Evolutionary conservation across 768 basidiomycete species (phyloP).

Genomic region (Suillus sp.): DNA sequence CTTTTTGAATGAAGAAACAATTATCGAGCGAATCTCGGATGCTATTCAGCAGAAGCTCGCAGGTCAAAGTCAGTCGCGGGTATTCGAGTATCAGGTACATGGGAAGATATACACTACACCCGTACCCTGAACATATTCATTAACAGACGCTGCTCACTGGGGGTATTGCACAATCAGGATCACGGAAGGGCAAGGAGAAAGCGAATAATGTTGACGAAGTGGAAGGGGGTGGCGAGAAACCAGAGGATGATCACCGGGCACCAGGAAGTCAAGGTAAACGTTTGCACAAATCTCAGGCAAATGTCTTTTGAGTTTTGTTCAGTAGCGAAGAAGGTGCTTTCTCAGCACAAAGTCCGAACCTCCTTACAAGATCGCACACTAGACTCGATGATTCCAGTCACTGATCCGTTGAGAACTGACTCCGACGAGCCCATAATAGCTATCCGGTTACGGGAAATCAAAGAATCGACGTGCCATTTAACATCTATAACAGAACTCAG

Average conservation of each 20-base stretch:
- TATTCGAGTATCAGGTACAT: slow-evolving; percentile 71
- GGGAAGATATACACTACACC: not conserved
- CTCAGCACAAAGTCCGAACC: slow-evolving; percentile 83
- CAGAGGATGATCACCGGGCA: slow-evolving; percentile 31
- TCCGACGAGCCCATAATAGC: slow-evolving; percentile 23
- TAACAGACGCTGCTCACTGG: slow-evolving; percentile 63
- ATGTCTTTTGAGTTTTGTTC: not conserved
- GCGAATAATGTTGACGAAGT: slow-evolving; percentile 42
- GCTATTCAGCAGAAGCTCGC: slow-evolving; percentile 67
- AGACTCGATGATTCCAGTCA: slow-evolving; percentile 89
- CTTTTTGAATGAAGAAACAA: slow-evolving; percentile 88
- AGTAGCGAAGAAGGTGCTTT: slow-evolving; percentile 52
- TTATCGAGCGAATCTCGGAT: slow-evolving; percentile 77
- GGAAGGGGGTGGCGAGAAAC: slow-evolving; percentile 29
- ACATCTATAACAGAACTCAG: slow-evolving; percentile 75
- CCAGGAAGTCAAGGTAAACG: slow-evolving; percentile 29
- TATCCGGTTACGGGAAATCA: slow-evolving; percentile 52
- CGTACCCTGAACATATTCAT: slow-evolving; percentile 6
- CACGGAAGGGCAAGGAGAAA: slow-evolving; percentile 29
- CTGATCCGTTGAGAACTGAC: slow-evolving; percentile 51
- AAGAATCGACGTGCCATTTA: slow-evolving; percentile 75
- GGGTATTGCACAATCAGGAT: slow-evolving; percentile 39
- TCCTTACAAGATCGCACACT: slow-evolving; percentile 86
- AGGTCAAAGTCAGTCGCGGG: slow-evolving; percentile 63
- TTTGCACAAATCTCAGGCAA: not conserved